Base-by-base conservation (phyloP, 2,329 filamentous ascomycete species). In the Pseudogymnoascus sp. region DNA sequence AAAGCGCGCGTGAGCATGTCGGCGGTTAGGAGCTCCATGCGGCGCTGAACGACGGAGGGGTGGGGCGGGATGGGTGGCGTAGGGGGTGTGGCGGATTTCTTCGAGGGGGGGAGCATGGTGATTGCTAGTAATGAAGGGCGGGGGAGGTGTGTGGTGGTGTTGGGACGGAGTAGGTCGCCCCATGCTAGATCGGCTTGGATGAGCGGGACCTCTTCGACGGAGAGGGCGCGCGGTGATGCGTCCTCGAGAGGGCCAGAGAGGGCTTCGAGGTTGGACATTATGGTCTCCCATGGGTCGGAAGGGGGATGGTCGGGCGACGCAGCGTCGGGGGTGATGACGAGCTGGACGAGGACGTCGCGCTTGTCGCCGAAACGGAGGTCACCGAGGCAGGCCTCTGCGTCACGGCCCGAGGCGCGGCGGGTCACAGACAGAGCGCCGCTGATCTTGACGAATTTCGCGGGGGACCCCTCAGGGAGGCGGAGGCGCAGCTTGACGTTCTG, bases 361-460 rank as follows among this genome's bases (percentile, higher is more conserved):
- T 97, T 99, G 74, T 99, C 94, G 36, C 94, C 94, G 71, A 97
- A 97, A 55, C 92, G 85, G 60, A 99, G 79, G 74, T 99, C 94
- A 36, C 94, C 94, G 25, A 99, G 79, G 0, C 89, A 87, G 8
- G 92, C 93, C 76, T 99, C 94, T 0, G 93, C 94, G 74, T 97
- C 94, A 59, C 92, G 87, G 9, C 94, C 94, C 25, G 92, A 95
- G 12, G 93, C 94, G 64, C 94, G 88, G 79, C 97, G 99, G 2
- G 93, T 97, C 65, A 96, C 95, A 72, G 97, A 92, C 63, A 99
- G 79, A 4, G 93, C 94, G 60, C 94, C 94, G 70, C 91, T 97
- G 71, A 99, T 97, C 78, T 99, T 99, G 74, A 97, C 90, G 73
- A 99, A 99, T 72, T 96, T 97, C 69, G 94, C 94, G 0, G 93